Evolutionary conservation across 164 flowering plant species (phyloP).

Genomic region (Nelumbo lutea): DNA sequence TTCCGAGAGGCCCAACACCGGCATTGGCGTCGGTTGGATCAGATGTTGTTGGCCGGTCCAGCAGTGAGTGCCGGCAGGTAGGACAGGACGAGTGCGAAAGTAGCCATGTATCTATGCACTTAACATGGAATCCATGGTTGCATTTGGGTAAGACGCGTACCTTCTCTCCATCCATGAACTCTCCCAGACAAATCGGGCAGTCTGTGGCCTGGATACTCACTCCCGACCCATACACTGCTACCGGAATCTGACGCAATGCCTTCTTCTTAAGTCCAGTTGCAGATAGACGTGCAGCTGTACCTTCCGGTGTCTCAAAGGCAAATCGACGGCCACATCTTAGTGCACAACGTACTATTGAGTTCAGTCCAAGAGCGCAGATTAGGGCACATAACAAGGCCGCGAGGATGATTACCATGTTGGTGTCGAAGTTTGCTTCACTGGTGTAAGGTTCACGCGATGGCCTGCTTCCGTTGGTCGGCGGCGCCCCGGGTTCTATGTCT

Average conservation of each 20-base stretch:
- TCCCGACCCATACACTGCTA: slow-evolving; percentile 49
- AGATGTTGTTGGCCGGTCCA: slow-evolving; percentile 18
- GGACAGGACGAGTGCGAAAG: slow-evolving; percentile 71
- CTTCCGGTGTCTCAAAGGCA: slow-evolving; percentile 27
- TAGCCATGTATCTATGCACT: slow-evolving; percentile 73
- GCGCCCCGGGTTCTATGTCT: neutral
- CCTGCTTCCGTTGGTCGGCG: slow-evolving; percentile 10
- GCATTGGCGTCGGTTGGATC: too few species aligned
- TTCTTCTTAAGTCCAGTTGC: slow-evolving; percentile 55
- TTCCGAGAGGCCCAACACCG: too few species aligned
- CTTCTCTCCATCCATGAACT: slow-evolving; percentile 60
- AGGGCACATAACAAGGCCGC: slow-evolving; percentile 66
- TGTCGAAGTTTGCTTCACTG: slow-evolving; percentile 50
- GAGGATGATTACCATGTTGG: slow-evolving; percentile 74
- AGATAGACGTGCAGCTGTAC: slow-evolving; percentile 24
- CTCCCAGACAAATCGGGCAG: slow-evolving; percentile 73
- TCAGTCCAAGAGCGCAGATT: slow-evolving; percentile 61
- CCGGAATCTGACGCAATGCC: slow-evolving; percentile 47
- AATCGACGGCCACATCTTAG: slow-evolving; percentile 41
- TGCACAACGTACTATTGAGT: slow-evolving; percentile 56
- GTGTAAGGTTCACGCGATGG: slow-evolving; percentile 13
- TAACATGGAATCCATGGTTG: slow-evolving; percentile 61
- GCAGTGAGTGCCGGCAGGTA: slow-evolving; percentile 51
- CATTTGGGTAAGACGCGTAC: slow-evolving; percentile 66
- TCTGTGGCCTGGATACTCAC: slow-evolving; percentile 38